These are phyloP conservation scores for Colletotrichum viniferum DNA, from an alignment of 2,329 filamentous ascomycete species.

Conservation along the genomic window DNA sequence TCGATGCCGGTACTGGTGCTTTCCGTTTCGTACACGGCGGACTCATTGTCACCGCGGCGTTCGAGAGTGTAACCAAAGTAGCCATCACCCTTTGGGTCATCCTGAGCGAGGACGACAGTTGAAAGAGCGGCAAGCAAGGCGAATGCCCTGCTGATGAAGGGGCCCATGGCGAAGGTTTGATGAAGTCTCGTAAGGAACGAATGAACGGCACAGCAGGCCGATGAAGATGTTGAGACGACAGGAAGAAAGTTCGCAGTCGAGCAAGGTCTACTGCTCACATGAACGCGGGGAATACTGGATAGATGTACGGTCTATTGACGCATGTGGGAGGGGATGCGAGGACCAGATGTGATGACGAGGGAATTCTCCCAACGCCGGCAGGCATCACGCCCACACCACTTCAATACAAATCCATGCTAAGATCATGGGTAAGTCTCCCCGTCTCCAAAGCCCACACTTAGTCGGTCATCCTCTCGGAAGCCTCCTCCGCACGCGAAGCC, in stretches of 20 bases:
- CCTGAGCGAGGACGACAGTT: slow-evolving; percentile 32
- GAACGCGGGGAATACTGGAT: not conserved
- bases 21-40: slow-evolving; percentile 58
- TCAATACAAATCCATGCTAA: not conserved
- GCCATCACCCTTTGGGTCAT: slow-evolving; percentile 37
- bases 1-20: slow-evolving; percentile 49
- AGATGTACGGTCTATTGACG: slow-evolving; percentile 6
- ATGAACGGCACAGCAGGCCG: slow-evolving; percentile 3
- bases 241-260: not conserved
- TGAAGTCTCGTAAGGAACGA: not conserved
- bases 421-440: not conserved
- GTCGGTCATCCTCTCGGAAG: not conserved
- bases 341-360: not conserved
- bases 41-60: slow-evolving; percentile 53
- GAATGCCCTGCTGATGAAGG: slow-evolving; percentile 19
- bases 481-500: not conserved
- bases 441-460: not conserved
- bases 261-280: not conserved
- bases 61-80: slow-evolving; percentile 62
- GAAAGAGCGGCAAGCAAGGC: slow-evolving; percentile 31
- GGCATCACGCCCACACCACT: not conserved
- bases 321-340: not conserved
- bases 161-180: not conserved
- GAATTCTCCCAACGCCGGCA: not conserved
- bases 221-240: not conserved